Base-by-base conservation (phyloP, 495 filamentous ascomycete species). In the Pseudoneurospora amorphoporcata region DNA sequence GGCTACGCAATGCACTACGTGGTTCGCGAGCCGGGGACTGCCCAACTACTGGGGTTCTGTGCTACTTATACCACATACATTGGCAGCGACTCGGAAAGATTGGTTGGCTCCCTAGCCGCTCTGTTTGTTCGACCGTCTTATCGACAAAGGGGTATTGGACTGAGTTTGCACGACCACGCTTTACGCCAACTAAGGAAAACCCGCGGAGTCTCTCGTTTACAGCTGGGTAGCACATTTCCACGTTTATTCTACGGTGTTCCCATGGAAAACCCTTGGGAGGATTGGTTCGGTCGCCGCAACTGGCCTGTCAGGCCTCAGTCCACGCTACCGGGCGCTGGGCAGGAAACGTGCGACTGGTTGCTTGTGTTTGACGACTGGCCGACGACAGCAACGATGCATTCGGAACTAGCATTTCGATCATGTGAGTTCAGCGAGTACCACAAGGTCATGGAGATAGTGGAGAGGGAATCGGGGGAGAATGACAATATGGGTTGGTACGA, bases 1-100 rank as follows among this genome's bases (percentile, higher is more conserved):
- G 88, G 88, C 8, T 88, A 87, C 75, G 87, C 86, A 42, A 89
- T 86, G 83, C 87, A 90, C 75, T 90, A 89, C 73, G 82, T 90
- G 69, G 87, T 90, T 65, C 85, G 86, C 40, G 84, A 88, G 32
- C 83, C 85, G 5, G 82, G 78, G 68, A 85, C 79, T 16, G 77
- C 79, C 32, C 83, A 84, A 65, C 71, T 90, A 14, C 80, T 90
- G 39, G 88, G 88, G 2, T 88, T 90, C 71, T 88, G 85, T 76
- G 87, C 87, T 29, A 89, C 87, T 19, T 90, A 88, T 79, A 86
- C 83, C 75, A 87, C 82, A 70, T 89, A 86, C 78, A 83, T 80
- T 70, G 87, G 83, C 75, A 82, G 82, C 72, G 84, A 79, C 71
- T 83, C 82, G 32, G 85, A 88, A 73, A 81, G 84, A 69, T 76